Percentiles rank a stretch among this genome's conserved stretches.
phyloP scores from a whole-genome alignment of 441 rosid genomes.

The Omphalea diandra region DNA sequence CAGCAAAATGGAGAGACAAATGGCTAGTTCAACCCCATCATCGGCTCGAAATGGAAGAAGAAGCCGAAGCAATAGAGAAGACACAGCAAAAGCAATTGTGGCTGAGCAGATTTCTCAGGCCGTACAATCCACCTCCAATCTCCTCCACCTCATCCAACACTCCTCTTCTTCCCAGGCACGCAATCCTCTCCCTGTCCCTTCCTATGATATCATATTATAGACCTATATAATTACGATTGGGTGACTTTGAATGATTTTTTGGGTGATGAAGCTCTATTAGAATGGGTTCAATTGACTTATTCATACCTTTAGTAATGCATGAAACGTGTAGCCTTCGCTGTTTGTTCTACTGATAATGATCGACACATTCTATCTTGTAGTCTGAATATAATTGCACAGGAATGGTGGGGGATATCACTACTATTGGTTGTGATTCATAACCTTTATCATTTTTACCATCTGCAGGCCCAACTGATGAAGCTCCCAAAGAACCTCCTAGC shows the following conservation, averaged over 20 bases:
- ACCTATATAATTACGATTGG: too few species aligned
- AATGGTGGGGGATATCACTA: neutral
- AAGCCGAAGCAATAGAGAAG: slow-evolving; percentile 36
- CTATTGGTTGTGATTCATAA: neutral
- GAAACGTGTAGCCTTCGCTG: neutral
- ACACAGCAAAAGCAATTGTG: slow-evolving; percentile 59
- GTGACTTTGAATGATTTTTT: neutral
- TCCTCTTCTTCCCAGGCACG: slow-evolving; percentile 65
- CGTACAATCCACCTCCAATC: slow-evolving; percentile 73
- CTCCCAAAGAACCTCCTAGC: slow-evolving; percentile 66
- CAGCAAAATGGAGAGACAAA: neutral
- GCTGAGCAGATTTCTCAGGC: slow-evolving; percentile 74
- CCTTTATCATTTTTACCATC: slow-evolving; percentile 5
- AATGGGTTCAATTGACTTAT: neutral
- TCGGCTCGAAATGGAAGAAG: neutral
- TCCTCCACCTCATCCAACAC: slow-evolving; percentile 73
- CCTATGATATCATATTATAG: neutral
- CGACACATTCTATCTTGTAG: neutral
- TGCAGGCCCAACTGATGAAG: slow-evolving; percentile 49
- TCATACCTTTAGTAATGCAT: neutral
- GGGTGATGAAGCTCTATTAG: neutral
- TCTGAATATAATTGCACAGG: neutral
- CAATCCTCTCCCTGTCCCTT: neutral
- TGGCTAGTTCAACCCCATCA: neutral
- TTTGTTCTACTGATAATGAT: neutral